These are phyloP conservation scores for Sonneratia alba DNA, from an alignment of 345 rosid species.

Conservation along the genomic window DNA sequence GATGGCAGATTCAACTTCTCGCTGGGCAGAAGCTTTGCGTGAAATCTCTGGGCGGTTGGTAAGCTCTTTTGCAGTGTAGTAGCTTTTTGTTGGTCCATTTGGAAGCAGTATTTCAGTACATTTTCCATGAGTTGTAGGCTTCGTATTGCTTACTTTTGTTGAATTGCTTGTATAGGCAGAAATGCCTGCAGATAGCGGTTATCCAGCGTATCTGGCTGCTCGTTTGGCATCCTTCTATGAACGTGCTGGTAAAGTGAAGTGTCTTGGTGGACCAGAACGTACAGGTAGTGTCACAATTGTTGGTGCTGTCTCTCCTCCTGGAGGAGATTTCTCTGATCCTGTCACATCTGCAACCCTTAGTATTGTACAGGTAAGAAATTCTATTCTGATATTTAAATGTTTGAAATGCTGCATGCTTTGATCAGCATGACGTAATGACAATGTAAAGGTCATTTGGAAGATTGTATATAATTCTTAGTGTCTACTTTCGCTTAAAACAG, in stretches of 20 bases:
- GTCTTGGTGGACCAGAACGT: slow-evolving; percentile 98
- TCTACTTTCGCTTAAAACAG: neutral
- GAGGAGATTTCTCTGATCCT: slow-evolving; percentile 99
- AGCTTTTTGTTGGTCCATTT: too few relatives aligned
- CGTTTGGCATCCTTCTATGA: slow-evolving; percentile 98
- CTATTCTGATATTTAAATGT: neutral
- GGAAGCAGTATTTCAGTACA: neutral
- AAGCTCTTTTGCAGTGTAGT: slow-evolving; percentile 10
- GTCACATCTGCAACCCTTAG: slow-evolving; percentile 99
- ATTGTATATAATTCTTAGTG: neutral
- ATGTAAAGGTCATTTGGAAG: neutral
- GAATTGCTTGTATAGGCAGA: slow-evolving; percentile 55
- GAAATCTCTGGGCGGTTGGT: slow-evolving; percentile 99
- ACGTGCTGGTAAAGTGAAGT: slow-evolving; percentile 98
- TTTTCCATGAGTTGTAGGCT: neutral
- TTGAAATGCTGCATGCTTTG: neutral
- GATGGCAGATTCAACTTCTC: slow-evolving; percentile 99
- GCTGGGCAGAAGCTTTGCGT: slow-evolving; percentile 99
- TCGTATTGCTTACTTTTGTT: slow-evolving; percentile 12
- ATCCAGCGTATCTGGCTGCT: slow-evolving; percentile 99
- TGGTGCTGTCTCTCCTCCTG: slow-evolving; percentile 99
- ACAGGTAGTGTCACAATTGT: slow-evolving; percentile 98
- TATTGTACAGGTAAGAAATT: slow-evolving; percentile 82
- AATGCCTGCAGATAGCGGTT: slow-evolving; percentile 99
- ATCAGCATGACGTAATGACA: neutral